phyloP scores from a whole-genome alignment of 1,139 yeast species.

The Yamadazyma taylorii region DNA sequence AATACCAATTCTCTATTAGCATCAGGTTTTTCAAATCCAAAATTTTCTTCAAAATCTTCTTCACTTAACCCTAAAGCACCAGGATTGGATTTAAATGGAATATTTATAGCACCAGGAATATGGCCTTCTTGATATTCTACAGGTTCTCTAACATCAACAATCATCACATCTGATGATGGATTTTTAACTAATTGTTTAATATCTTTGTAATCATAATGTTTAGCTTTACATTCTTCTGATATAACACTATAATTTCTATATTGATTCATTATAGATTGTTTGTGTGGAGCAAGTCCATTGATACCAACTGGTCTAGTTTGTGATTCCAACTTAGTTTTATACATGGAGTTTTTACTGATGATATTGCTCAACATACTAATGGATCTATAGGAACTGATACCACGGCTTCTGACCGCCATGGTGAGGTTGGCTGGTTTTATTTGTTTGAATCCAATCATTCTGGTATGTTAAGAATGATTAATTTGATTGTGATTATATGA shows the following conservation, averaged over 20 bases:
- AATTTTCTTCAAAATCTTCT: constrained; percentile 77
- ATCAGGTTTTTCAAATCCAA: constrained; percentile 83
- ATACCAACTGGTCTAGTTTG: no score
- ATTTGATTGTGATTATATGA: no score
- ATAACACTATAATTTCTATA: constrained; percentile 26
- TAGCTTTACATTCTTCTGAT: constrained; percentile 44
- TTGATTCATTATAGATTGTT: neutral
- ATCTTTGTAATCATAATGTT: constrained; percentile 54
- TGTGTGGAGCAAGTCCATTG: no score
- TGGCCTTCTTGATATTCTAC: constrained; percentile 68
- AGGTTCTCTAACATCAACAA: constrained; percentile 93
- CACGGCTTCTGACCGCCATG: no score
- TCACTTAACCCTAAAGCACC: constrained; percentile 84
- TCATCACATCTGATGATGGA: constrained; percentile 46
- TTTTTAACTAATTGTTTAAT: constrained; percentile 48
- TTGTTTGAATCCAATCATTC: no score
- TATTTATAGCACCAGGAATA: constrained; percentile 82
- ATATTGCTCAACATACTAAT: no score
- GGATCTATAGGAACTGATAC: no score
- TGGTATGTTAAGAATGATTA: no score
- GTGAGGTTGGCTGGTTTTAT: no score
- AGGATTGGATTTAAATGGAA: constrained; percentile 89
- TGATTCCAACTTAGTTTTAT: no score
- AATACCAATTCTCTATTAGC: constrained; percentile 74
- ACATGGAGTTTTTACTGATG: no score